A percentile compares a stretch with the other conserved stretches of the same genome.
Evolutionary conservation across 225 moss, liverwort and hornwort species (phyloP).

Genomic region (Asterella californica): DNA sequence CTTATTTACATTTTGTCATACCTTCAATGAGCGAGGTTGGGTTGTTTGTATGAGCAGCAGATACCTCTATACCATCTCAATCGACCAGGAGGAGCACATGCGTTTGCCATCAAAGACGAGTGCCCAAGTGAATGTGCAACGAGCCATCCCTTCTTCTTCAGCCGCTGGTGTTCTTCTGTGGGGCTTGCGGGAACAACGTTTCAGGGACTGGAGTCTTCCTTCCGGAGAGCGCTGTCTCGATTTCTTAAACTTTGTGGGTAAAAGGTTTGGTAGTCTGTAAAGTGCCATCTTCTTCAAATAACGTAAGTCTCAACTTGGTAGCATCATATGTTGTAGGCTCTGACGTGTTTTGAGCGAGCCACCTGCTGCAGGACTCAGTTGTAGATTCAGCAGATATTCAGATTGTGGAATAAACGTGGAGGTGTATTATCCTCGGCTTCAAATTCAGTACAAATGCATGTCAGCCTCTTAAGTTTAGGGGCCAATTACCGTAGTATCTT

Average conservation of each 20-base stretch:
- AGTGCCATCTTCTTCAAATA: neutral
- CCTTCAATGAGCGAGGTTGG: constrained; percentile 9
- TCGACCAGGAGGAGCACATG: constrained; percentile 7
- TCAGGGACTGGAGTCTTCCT: neutral
- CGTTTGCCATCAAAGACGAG: neutral
- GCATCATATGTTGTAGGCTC: neutral
- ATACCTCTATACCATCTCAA: neutral
- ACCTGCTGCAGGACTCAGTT: neutral
- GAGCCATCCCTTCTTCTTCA: constrained; percentile 1
- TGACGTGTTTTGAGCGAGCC: neutral
- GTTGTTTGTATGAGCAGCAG: constrained; percentile 24
- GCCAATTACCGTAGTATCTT: too few species aligned
- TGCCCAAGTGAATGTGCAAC: constrained; percentile 12
- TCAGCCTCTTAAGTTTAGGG: neutral
- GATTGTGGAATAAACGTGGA: constrained; percentile 1
- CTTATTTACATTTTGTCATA: neutral
- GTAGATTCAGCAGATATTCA: constrained; percentile 4
- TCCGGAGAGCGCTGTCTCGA: neutral
- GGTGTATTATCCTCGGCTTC: constrained; percentile 9
- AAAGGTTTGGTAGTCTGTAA: neutral
- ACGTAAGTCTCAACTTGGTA: neutral
- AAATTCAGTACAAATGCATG: neutral
- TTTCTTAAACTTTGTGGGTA: neutral
- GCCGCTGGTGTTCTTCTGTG: neutral
- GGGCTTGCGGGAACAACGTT: constrained; percentile 4